Evolutionary conservation across 1,284 basidiomycete species (phyloP), one percentile per base, ranked within the genome.

Genomic region (Trichosporon sp.): DNA sequence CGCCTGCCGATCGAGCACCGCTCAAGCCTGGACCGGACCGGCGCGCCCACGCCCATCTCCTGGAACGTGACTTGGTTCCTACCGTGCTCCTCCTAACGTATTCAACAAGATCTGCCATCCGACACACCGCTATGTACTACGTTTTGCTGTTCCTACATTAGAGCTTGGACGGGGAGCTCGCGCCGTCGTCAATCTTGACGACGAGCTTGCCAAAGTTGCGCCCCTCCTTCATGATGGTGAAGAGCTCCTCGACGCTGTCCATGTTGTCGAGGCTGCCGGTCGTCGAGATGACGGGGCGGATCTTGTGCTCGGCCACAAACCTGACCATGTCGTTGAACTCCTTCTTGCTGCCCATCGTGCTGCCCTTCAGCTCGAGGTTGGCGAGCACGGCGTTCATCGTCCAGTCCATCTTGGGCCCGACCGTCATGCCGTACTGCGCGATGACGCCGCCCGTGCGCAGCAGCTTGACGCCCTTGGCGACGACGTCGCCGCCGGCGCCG

Each of bases 331-430:
- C 68, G 56, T 65, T 66, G 65, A 69, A 72, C 70, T 72, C 71
- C 44, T 68, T 32, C 62, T 64, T 68, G 31, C 60, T 64, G 31
- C 71, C 71, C 71, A 72, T 72, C 18, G 71, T 72, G 38, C 27
- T 32, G 7, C 71, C 71, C 21, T 63, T 53, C 27, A 72, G 71
- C 42, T 72, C 71, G 29, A 72, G 47, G 62, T 72, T 72, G 68
- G 66, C 66, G 32, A 72, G 71, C 12, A 72, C 71, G 15, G 71
- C 71, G 38, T 47, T 47, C 71, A 72, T 72, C 32, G 60, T 29
- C 71, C 71, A 72, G 27, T 72, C 71, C 68, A 69, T 69, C 71
- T 72, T 72, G 66, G 68, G 71, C 2, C 64, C 42, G 62, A 70
- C 66, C 9, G 71, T 72, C 71, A 72, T 72, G 62, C 71, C 71